phyloP scores from a whole-genome alignment of 2,329 filamentous ascomycete species.

The Stachybotrys elegans region DNA sequence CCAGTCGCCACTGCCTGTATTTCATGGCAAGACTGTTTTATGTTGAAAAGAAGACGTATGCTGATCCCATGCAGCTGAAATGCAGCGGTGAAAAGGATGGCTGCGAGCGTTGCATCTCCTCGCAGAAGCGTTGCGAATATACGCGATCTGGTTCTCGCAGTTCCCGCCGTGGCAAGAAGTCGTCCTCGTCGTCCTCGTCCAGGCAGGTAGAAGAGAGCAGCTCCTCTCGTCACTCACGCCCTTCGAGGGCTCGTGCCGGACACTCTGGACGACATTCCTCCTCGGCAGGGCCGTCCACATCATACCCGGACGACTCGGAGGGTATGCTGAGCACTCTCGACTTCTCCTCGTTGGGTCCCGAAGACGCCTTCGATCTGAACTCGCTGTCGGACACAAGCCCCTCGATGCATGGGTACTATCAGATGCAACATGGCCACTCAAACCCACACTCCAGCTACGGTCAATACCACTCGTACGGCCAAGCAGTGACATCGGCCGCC shows the following conservation, averaged over 20 bases:
- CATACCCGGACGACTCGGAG: slow-evolving; percentile 13
- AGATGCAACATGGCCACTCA: slow-evolving; percentile 1
- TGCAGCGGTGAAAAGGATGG: slow-evolving; percentile 33
- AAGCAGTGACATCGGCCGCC: slow-evolving; percentile 6
- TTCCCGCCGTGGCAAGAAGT: slow-evolving; percentile 23
- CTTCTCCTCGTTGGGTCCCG: slow-evolving; percentile 20
- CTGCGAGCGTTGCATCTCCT: slow-evolving; percentile 27
- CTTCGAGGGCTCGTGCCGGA: slow-evolving; percentile 12
- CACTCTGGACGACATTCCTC: slow-evolving; percentile 14
- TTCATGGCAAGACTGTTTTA: too few species aligned
- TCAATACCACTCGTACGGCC: slow-evolving; percentile 7
- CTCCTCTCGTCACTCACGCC: slow-evolving; percentile 10
- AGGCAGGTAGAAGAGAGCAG: slow-evolving; percentile 15
- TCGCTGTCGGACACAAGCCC: slow-evolving; percentile 13
- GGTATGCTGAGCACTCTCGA: slow-evolving; percentile 20
- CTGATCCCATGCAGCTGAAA: slow-evolving; percentile 27
- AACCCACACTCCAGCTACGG: slow-evolving; percentile 5
- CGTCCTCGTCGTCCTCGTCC: slow-evolving; percentile 15
- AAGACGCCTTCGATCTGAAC: slow-evolving; percentile 25
- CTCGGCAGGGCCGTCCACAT: slow-evolving; percentile 12
- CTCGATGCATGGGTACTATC: slow-evolving; percentile 10
- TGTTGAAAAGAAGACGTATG: slow-evolving; percentile 1
- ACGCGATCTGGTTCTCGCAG: slow-evolving; percentile 25
- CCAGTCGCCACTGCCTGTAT: not conserved
- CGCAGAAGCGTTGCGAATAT: slow-evolving; percentile 27